These are phyloP conservation scores for Chloris gayana DNA, from an alignment of 176 grass and related monocot genomes.

Conservation along the genomic window DNA sequence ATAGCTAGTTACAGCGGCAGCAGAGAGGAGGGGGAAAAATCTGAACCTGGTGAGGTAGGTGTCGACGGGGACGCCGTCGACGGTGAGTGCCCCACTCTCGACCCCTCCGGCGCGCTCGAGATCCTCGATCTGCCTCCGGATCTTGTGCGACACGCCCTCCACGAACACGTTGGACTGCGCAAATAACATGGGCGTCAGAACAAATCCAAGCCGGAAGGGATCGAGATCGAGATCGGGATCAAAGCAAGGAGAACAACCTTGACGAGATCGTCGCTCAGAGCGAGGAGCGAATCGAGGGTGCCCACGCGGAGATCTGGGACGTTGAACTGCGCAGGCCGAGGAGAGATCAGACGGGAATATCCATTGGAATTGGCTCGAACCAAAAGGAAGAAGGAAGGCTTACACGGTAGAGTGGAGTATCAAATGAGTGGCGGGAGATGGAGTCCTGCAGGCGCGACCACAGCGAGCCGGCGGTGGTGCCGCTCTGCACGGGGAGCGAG, in stretches of 20 bases:
- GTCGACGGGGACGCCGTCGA: constrained; percentile 91
- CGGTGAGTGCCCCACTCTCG: constrained; percentile 68
- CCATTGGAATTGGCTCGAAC: not conserved
- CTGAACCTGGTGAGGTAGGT: constrained; percentile 83
- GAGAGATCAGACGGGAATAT: not conserved
- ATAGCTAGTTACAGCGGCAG: not conserved
- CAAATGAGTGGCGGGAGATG: constrained; percentile 85
- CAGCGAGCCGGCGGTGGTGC: constrained; percentile 35
- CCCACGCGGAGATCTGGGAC: constrained; percentile 83
- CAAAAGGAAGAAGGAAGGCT: not conserved
- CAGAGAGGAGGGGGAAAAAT: not conserved
- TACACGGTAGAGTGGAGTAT: constrained; percentile 96
- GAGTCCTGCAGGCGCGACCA: constrained; percentile 77
- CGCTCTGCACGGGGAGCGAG: constrained; percentile 70
- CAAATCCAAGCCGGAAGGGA: not conserved
- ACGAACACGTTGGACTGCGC: constrained; percentile 86
- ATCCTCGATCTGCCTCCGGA: constrained; percentile 94
- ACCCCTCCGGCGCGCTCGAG: constrained; percentile 68
- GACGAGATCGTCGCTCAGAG: constrained; percentile 92
- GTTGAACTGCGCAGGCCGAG: constrained; percentile 59
- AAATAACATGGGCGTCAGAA: not conserved
- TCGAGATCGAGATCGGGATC: not conserved
- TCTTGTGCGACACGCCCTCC: constrained; percentile 95
- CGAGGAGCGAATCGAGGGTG: constrained; percentile 92
- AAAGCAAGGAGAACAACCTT: constrained; percentile 62